Evolutionary conservation across 2,329 filamentous ascomycete genomes (phyloP).

Genomic region (Alternaria infectoria): DNA sequence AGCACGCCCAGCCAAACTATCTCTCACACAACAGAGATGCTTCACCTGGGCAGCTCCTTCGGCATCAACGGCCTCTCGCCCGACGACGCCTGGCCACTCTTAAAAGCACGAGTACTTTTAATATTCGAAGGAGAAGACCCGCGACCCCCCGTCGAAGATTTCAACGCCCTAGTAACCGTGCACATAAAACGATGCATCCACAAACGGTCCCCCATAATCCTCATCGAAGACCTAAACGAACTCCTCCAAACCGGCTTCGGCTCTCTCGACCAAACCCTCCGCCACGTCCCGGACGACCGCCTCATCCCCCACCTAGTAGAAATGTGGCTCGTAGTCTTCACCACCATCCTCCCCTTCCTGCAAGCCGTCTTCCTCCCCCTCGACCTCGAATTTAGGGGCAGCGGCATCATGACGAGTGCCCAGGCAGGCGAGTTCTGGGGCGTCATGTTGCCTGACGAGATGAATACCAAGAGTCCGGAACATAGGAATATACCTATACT

Average conservation of each 20-base stretch:
- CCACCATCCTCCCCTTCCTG: conserved; percentile 87
- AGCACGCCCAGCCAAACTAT: conserved; percentile 36
- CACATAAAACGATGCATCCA: conserved; percentile 81
- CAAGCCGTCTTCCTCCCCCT: conserved; percentile 94
- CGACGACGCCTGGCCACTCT: conserved; percentile 82
- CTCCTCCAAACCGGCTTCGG: conserved; percentile 81
- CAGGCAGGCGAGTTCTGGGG: conserved; percentile 93
- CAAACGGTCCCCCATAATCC: conserved; percentile 70
- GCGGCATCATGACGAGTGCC: conserved; percentile 78
- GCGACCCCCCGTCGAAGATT: conserved; percentile 80
- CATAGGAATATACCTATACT: conserved; percentile 51
- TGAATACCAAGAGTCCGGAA: conserved; percentile 56
- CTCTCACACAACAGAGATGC: conserved; percentile 49
- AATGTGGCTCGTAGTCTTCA: conserved; percentile 93
- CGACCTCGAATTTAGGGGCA: conserved; percentile 90
- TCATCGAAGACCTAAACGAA: conserved; percentile 79
- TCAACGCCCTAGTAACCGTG: conserved; percentile 79
- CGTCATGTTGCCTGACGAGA: conserved; percentile 59
- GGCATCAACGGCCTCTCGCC: conserved; percentile 57
- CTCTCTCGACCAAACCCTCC: conserved; percentile 82
- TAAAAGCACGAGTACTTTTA: conserved; percentile 76
- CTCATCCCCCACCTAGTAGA: conserved; percentile 91
- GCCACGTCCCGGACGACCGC: conserved; percentile 79
- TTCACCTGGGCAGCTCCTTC: conserved; percentile 54
- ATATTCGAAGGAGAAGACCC: conserved; percentile 84